Evolutionary conservation across 1,284 basidiomycete species (phyloP).

Genomic region (Cutaneotrichosporon arboriforme): DNA sequence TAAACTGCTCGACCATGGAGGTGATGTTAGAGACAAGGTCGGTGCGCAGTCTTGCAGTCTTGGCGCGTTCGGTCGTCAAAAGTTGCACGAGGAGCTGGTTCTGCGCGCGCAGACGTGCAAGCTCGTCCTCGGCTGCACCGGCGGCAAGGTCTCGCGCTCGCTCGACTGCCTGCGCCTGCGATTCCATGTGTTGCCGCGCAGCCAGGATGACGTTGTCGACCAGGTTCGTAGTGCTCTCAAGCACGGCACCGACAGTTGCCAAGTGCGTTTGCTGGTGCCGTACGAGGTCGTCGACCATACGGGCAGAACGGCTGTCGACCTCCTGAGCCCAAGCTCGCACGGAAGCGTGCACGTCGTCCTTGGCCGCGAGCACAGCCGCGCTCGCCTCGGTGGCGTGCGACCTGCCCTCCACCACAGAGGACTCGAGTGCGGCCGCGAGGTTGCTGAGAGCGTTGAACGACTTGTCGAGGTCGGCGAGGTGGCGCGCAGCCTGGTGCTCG

Average conservation of each 20-base stretch:
- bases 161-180: conserved; percentile 55
- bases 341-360: conserved; percentile 39
- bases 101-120: conserved; percentile 62
- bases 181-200: conserved; percentile 56
- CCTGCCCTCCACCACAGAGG: conserved; percentile 55
- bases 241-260: conserved; percentile 38
- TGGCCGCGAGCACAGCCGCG: conserved; percentile 26
- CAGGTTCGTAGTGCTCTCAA: conserved; percentile 48
- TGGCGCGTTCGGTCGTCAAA: conserved; percentile 62
- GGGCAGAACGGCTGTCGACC: conserved; percentile 26
- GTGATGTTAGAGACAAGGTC: conserved; percentile 69
- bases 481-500: conserved; percentile 32
- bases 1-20: conserved; percentile 63
- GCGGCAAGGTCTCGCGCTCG: conserved; percentile 56
- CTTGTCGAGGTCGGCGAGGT: conserved; percentile 32
- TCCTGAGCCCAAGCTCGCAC: conserved; percentile 32
- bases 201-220: conserved; percentile 60
- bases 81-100: conserved; percentile 63
- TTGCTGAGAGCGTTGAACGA: conserved; percentile 58
- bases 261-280: conserved; percentile 43
- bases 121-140: conserved; percentile 57
- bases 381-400: conserved; percentile 52
- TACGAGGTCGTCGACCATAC: conserved; percentile 41
- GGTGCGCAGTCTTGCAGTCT: conserved; percentile 62
- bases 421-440: conserved; percentile 58